phyloP scores from a whole-genome alignment of 164 flowering plant species.

The Liquidambar formosana region DNA sequence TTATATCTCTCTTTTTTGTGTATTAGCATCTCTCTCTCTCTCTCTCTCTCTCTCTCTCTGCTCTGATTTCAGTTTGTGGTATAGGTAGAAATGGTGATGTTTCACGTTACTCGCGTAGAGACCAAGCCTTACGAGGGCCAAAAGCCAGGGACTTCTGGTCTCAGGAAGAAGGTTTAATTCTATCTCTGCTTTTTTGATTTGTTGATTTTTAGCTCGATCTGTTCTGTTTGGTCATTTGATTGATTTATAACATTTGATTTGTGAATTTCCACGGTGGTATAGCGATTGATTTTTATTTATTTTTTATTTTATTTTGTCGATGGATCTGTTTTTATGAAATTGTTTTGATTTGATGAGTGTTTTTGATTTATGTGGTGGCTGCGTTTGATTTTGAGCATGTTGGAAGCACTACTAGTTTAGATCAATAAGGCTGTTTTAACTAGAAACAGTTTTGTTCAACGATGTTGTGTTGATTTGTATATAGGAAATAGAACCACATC shows the following conservation, averaged over 20 bases:
- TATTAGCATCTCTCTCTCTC: neutral
- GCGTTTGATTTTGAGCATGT: neutral
- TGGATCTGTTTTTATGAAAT: neutral
- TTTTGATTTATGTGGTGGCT: neutral
- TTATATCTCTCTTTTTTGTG: neutral
- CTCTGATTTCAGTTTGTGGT: neutral
- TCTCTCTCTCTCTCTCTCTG: neutral
- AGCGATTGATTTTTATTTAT: too few relatives aligned
- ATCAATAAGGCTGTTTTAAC: too few relatives aligned
- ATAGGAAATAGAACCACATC: too few relatives aligned
- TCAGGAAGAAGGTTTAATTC: constrained; percentile 79
- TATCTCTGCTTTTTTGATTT: neutral
- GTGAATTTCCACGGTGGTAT: neutral
- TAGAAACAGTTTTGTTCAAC: too few relatives aligned
- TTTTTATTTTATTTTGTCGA: too few relatives aligned
- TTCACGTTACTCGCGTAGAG: constrained; percentile 46
- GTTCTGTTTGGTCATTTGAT: neutral
- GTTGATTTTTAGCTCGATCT: neutral
- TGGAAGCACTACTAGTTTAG: too few relatives aligned
- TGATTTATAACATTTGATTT: too few relatives aligned
- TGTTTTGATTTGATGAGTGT: neutral
- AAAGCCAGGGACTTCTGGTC: constrained; percentile 97
- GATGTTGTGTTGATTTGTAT: too few relatives aligned
- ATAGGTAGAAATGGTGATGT: constrained; percentile 46
- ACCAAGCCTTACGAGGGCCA: constrained; percentile 76